A percentile compares a stretch with the other conserved stretches of the same genome.
Conservation (phyloP, 2,329 filamentous ascomycete species). For the Exutisphaerella laricina region DNA sequence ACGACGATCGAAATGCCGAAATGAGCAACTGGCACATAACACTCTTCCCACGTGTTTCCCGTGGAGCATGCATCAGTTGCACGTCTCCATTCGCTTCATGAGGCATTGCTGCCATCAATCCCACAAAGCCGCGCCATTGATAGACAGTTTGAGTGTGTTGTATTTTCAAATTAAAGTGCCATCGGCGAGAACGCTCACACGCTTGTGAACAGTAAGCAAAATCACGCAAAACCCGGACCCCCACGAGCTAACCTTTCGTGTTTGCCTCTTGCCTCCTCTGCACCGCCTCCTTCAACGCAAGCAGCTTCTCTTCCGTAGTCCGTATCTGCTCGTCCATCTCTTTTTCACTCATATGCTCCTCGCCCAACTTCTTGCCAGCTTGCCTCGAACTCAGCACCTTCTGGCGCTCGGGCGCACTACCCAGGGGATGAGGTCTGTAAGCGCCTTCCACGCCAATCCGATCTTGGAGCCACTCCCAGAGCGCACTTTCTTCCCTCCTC, state of each 20-base stretch:
- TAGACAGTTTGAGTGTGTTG: not conserved
- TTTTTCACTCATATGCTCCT: conserved; percentile 71
- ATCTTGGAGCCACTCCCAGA: conserved; percentile 93
- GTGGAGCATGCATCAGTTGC: no score
- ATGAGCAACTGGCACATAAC: no score
- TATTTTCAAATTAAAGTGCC: conserved; percentile 5
- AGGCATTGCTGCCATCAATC: no score
- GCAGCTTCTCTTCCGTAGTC: conserved; percentile 79
- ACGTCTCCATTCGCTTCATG: no score
- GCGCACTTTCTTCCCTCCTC: conserved; percentile 75
- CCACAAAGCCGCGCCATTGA: not conserved
- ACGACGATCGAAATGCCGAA: no score
- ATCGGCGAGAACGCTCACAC: conserved; percentile 24
- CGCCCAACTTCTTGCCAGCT: conserved; percentile 36
- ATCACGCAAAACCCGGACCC: not conserved
- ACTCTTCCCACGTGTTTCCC: no score
- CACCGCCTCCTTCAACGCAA: conserved; percentile 68
- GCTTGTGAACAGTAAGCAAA: conserved; percentile 8
- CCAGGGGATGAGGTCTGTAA: conserved; percentile 23
- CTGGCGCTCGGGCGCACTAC: conserved; percentile 26
- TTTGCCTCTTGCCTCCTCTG: conserved; percentile 47
- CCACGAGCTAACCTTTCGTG: not conserved
- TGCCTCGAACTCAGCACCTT: conserved; percentile 24
- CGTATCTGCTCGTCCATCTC: conserved; percentile 73
- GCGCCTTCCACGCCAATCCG: conserved; percentile 64